Percentiles rank a stretch among this genome's conserved stretches.
These are phyloP conservation scores for Pythium guiyangense DNA, from an alignment of 352 stramenopile species.

Conservation along the genomic window DNA sequence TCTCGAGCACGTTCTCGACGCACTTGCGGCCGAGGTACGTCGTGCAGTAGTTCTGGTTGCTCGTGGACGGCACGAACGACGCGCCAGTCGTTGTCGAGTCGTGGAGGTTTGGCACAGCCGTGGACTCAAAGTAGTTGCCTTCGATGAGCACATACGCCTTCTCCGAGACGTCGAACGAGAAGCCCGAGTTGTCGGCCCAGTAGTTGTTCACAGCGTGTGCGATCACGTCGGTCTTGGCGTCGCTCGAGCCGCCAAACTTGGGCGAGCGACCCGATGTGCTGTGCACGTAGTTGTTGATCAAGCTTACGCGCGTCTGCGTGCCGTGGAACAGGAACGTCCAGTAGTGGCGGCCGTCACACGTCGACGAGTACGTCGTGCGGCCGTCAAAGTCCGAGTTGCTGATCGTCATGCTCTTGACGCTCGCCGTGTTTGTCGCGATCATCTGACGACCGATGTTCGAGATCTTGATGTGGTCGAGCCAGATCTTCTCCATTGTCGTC, in stretches of 20 bases:
- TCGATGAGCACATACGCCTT: slow-evolving; percentile 14
- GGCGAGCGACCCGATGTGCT: slow-evolving; percentile 29
- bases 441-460: slow-evolving; percentile 23
- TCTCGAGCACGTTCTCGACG: too few relatives aligned
- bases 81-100: too few relatives aligned
- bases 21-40: too few relatives aligned
- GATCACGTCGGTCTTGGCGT: slow-evolving; percentile 14
- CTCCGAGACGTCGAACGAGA: slow-evolving; percentile 14
- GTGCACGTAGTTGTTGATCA: slow-evolving; percentile 34
- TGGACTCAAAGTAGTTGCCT: too few relatives aligned
- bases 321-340: slow-evolving; percentile 29
- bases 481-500: slow-evolving; percentile 29
- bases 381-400: slow-evolving; percentile 34
- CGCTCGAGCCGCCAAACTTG: slow-evolving; percentile 22
- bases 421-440: slow-evolving; percentile 21
- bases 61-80: too few relatives aligned
- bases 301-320: slow-evolving; percentile 20
- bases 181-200: slow-evolving; percentile 16
- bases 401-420: slow-evolving; percentile 26
- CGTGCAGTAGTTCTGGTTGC: too few relatives aligned
- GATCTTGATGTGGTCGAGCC: slow-evolving; percentile 35
- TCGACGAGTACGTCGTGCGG: slow-evolving; percentile 19
- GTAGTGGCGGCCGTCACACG: slow-evolving; percentile 32
- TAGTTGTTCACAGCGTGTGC: slow-evolving; percentile 19
- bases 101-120: too few relatives aligned